A percentile compares a stretch with the other conserved stretches of the same genome.
Conservation (phyloP, 805 yeast species). For the Myxozyma mucilagina region DNA sequence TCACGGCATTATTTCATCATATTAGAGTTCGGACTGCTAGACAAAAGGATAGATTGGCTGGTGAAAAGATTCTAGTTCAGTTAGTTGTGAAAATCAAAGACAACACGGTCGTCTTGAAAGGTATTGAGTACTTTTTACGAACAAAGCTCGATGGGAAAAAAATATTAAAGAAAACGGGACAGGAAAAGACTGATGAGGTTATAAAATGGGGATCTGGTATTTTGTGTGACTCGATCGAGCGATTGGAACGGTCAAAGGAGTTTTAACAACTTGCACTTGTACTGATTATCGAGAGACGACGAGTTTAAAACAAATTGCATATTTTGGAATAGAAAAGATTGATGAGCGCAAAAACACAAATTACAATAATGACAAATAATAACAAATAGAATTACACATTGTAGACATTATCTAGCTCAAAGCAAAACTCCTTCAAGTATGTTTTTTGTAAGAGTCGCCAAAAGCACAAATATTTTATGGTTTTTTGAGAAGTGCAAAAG, state of each 20-base stretch:
- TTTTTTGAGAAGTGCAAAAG: too few species aligned
- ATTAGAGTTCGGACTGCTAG: constrained; percentile 24
- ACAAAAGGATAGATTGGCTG: constrained; percentile 41
- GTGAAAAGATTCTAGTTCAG: constrained; percentile 53
- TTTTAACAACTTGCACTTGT: neutral
- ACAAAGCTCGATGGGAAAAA: constrained; percentile 36
- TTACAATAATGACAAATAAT: neutral
- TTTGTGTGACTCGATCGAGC: constrained; percentile 45
- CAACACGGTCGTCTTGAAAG: constrained; percentile 59
- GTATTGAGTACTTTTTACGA: constrained; percentile 62
- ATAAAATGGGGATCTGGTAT: constrained; percentile 67
- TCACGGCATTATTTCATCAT: constrained; percentile 20
- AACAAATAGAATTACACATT: neutral
- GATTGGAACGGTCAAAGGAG: constrained; percentile 13
- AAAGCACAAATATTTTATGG: too few species aligned
- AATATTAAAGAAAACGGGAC: constrained; percentile 5
- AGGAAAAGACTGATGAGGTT: constrained; percentile 51
- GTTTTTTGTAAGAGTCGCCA: neutral
- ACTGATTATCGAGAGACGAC: neutral
- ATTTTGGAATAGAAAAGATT: neutral
- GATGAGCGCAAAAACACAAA: neutral
- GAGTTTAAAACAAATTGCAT: neutral
- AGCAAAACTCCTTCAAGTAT: neutral
- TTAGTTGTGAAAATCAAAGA: constrained; percentile 57
- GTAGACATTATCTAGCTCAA: neutral